A percentile compares a stretch with the other conserved stretches of the same genome.
phyloP scores from a whole-genome alignment of 2,329 filamentous ascomycete genomes.

The Alternaria brassicae region DNA sequence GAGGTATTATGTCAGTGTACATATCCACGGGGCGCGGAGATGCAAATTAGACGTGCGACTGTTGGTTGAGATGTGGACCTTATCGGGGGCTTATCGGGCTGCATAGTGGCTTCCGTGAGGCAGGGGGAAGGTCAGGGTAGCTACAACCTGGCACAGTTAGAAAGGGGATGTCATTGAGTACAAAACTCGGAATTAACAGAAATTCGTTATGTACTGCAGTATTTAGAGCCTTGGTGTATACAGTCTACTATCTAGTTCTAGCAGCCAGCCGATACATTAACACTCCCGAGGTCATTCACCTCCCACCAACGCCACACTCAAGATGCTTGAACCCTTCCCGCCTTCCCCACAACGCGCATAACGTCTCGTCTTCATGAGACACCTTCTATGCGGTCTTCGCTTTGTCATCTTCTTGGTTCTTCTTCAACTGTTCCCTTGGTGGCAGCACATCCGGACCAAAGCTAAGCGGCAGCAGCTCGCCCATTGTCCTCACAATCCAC shows the following conservation, averaged over 20 bases:
- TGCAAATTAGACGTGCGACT: conserved; percentile 20
- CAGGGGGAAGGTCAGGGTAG: background rate
- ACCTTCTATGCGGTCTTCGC: conserved; percentile 23
- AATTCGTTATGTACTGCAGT: background rate
- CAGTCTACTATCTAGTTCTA: background rate
- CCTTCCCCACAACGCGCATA: background rate
- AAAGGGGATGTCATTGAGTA: background rate
- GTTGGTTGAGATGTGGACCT: conserved; percentile 7
- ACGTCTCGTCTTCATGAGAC: background rate
- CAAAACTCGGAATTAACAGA: background rate
- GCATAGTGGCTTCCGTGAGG: conserved; percentile 11
- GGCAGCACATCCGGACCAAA: conserved; percentile 61
- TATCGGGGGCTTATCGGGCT: conserved; percentile 11
- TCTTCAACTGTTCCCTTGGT: conserved; percentile 43
- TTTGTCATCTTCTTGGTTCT: conserved; percentile 35
- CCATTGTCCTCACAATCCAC: conserved; percentile 72
- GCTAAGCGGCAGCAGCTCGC: conserved; percentile 64
- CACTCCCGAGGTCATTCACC: background rate
- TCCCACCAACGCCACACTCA: background rate
- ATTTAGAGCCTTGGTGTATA: background rate
- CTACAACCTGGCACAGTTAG: background rate
- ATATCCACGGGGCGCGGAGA: conserved; percentile 51
- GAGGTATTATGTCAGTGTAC: conserved; percentile 26
- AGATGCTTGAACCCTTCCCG: background rate
- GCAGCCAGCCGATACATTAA: background rate